phyloP scores from a whole-genome alignment of 2,329 filamentous ascomycete species.

The Thyridium curvatum region DNA sequence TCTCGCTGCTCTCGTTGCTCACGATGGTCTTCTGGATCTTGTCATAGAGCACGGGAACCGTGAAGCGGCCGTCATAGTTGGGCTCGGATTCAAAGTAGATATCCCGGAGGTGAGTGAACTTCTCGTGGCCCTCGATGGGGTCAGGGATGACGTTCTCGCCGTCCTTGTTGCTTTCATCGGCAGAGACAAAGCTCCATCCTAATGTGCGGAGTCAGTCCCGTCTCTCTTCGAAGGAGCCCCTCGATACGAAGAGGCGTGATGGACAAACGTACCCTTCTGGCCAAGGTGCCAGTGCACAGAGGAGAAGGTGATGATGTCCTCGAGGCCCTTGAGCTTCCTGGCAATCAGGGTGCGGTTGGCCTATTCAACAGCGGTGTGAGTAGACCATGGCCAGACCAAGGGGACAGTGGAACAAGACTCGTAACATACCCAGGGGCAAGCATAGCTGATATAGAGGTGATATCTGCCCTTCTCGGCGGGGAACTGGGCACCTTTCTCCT shows the following conservation, averaged over 20 bases:
- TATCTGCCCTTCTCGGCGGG: slow-evolving; percentile 85
- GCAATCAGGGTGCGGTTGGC: slow-evolving; percentile 84
- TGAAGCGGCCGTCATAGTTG: slow-evolving; percentile 73
- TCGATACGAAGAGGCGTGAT: background rate
- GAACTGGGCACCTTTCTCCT: slow-evolving; percentile 64
- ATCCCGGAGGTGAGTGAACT: slow-evolving; percentile 63
- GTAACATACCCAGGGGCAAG: slow-evolving; percentile 71
- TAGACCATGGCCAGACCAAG: background rate
- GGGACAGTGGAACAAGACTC: background rate
- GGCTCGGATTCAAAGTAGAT: slow-evolving; percentile 73
- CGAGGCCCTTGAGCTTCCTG: slow-evolving; percentile 83
- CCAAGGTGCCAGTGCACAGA: slow-evolving; percentile 90
- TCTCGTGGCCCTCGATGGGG: slow-evolving; percentile 64
- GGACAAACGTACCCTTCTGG: slow-evolving; percentile 36
- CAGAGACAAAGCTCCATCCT: slow-evolving; percentile 74
- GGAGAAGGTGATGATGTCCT: slow-evolving; percentile 73
- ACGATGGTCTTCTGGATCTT: slow-evolving; percentile 71
- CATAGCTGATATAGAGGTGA: slow-evolving; percentile 91
- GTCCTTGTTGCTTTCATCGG: slow-evolving; percentile 47
- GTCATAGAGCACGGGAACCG: slow-evolving; percentile 82
- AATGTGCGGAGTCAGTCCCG: background rate
- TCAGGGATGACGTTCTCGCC: slow-evolving; percentile 60
- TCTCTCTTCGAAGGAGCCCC: too few species aligned
- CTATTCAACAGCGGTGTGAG: slow-evolving; percentile 13
- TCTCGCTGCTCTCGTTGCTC: slow-evolving; percentile 88